These are phyloP conservation scores for Odontarrhena argentea DNA, from an alignment of 345 rosid species.

Conservation along the genomic window DNA sequence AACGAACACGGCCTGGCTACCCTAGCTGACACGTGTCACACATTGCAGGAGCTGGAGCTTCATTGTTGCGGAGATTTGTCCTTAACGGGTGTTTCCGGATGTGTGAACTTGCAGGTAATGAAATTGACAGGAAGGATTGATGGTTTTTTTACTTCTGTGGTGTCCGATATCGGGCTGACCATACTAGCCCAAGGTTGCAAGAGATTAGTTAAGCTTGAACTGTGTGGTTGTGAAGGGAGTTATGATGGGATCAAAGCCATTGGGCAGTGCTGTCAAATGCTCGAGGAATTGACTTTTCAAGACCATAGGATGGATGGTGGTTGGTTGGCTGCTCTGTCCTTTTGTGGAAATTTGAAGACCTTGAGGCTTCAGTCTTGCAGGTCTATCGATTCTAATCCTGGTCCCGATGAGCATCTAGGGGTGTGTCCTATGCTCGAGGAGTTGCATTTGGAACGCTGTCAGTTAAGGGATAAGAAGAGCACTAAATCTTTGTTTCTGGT, in stretches of 20 bases:
- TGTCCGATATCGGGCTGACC: slow-evolving; percentile 69
- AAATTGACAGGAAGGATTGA: slow-evolving; percentile 49
- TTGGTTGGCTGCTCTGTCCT: slow-evolving; percentile 62
- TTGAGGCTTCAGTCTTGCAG: slow-evolving; percentile 60
- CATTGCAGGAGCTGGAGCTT: slow-evolving; percentile 65
- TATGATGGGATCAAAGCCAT: slow-evolving; percentile 71
- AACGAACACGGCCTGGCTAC: slow-evolving; percentile 51
- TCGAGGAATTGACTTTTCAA: slow-evolving; percentile 58
- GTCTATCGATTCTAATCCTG: slow-evolving; percentile 55
- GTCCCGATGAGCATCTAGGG: slow-evolving; percentile 52
- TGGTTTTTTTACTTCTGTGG: slow-evolving; percentile 46
- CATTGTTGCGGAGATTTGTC: slow-evolving; percentile 56
- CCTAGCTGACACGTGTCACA: slow-evolving; percentile 48
- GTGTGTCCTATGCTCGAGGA: slow-evolving; percentile 58
- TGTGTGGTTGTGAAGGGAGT: slow-evolving; percentile 70
- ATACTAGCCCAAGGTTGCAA: slow-evolving; percentile 65
- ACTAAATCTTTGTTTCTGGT: slow-evolving; percentile 53
- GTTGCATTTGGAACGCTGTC: slow-evolving; percentile 59
- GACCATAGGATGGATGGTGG: slow-evolving; percentile 75
- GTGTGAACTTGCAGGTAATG: slow-evolving; percentile 57
- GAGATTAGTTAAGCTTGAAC: slow-evolving; percentile 63
- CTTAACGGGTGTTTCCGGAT: slow-evolving; percentile 54
- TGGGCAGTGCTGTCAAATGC: slow-evolving; percentile 75
- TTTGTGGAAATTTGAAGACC: slow-evolving; percentile 63
- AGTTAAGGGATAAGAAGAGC: slow-evolving; percentile 48